Conservation (phyloP, 805 yeast genomes). For the Candida easanensis region DNA sequence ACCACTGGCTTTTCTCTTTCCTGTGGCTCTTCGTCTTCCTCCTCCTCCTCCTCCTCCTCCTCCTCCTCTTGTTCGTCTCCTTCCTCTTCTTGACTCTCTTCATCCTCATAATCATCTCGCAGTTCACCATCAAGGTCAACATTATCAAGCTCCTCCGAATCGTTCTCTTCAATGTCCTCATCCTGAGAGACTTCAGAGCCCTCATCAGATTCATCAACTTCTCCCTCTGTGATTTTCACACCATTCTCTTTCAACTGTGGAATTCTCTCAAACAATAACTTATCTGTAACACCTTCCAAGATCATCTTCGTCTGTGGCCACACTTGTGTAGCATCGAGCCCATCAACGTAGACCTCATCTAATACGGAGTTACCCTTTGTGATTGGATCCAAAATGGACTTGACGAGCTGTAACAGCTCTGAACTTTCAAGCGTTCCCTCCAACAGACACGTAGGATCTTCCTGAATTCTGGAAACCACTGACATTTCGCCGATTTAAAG, state of each 20-base stretch:
- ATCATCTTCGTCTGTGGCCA: slow-evolving; percentile 92
- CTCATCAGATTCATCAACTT: slow-evolving; percentile 17
- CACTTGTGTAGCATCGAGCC: slow-evolving; percentile 85
- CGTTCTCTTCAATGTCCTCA: slow-evolving; percentile 25
- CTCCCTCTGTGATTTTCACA: slow-evolving; percentile 21
- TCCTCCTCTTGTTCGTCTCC: slow-evolving; percentile 21
- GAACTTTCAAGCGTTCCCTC: slow-evolving; percentile 9
- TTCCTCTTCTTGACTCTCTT: slow-evolving; percentile 11
- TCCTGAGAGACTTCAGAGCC: slow-evolving; percentile 13
- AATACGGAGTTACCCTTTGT: slow-evolving; percentile 46
- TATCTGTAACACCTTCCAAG: slow-evolving; percentile 71
- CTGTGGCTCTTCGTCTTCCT: slow-evolving; percentile 41
- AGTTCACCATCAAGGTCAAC: slow-evolving; percentile 12
- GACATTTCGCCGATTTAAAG: background rate
- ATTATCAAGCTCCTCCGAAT: slow-evolving; percentile 5
- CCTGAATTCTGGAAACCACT: background rate
- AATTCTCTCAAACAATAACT: slow-evolving; percentile 53
- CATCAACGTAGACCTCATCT: slow-evolving; percentile 81
- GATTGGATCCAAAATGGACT: slow-evolving; percentile 27
- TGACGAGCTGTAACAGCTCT: slow-evolving; percentile 19
- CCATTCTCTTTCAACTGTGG: slow-evolving; percentile 41
- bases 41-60: slow-evolving; percentile 29
- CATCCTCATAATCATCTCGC: slow-evolving; percentile 14
- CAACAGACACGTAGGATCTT: slow-evolving; percentile 11
- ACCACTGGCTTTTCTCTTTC: slow-evolving; percentile 24